Conservation (phyloP, 176 grass and related monocot genomes). For the Triticum monococcum region DNA sequence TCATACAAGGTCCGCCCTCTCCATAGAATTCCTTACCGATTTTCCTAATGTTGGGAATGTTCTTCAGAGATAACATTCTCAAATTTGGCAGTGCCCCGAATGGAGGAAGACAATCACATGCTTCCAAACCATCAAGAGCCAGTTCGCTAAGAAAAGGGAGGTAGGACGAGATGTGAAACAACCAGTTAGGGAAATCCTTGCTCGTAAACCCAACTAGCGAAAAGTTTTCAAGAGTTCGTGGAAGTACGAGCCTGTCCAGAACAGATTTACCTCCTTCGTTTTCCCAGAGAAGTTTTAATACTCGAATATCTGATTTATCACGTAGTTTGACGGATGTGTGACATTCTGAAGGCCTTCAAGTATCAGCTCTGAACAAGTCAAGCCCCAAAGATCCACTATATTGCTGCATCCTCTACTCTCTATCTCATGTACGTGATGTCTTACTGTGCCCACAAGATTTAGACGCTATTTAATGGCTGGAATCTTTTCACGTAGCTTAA, state of each 20-base stretch:
- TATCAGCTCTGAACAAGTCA: not conserved
- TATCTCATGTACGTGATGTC: not conserved
- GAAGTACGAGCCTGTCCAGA: not conserved
- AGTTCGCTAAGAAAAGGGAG: not conserved
- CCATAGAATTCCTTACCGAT: too few relatives aligned
- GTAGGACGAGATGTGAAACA: not conserved
- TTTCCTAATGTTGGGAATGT: too few relatives aligned
- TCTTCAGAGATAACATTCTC: too few relatives aligned
- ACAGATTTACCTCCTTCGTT: too few relatives aligned
- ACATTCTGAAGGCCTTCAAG: too few relatives aligned
- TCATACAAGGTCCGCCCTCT: not conserved
- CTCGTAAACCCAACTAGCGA: fast-evolving
- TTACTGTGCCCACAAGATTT: not conserved
- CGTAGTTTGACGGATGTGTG: too few relatives aligned
- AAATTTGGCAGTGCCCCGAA: too few relatives aligned
- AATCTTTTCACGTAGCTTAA: too few relatives aligned
- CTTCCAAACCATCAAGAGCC: fast-evolving
- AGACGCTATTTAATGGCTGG: not conserved
- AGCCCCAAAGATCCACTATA: not conserved
- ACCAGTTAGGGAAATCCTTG: not conserved
- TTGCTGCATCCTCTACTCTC: not conserved
- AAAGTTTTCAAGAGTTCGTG: not conserved
- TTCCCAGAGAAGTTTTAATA: too few relatives aligned
- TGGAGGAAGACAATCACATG: too few relatives aligned
- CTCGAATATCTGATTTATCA: too few relatives aligned